Evolutionary conservation across 2,329 filamentous ascomycete genomes (phyloP), one percentile per base, ranked within the genome.

Genomic region (Diplodia mutila): DNA sequence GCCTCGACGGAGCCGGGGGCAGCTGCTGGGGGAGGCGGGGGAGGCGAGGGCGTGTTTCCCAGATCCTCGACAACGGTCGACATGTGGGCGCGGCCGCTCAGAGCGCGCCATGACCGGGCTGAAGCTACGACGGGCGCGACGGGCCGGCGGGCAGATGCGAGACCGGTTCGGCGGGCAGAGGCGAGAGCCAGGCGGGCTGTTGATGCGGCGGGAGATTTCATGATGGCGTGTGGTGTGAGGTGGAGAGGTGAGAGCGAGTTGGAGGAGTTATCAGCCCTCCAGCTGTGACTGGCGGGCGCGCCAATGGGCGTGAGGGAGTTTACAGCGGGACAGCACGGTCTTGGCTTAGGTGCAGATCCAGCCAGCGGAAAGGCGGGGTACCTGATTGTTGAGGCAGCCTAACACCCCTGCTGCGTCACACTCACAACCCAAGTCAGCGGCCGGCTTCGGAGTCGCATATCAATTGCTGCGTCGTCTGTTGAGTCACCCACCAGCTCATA

Each of bases 21-120:
- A 34, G 29, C 29, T 18, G 29, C 29, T 14, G 63, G 65, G 12
- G 65, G 53, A 1, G 65, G 65, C 12, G 65, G 65, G 6, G 65
- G 65, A 3, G 65, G 65, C 29, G 65, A 52, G 42, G 65, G 53
- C 18, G 54, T 61, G 65, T 27, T 59, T 46, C 52, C 46, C 6
- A 61, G 32, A 42, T 61, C 54, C 27, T 66, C 65, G 39, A 66
- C 65, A 46, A 66, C 65, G 42, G 65, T 66, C 42, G 65, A 66
- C 65, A 66, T 66, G 64, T 48, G 52, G 18, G 49, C 49, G 34
- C 63, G 63, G 27, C 63, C 63, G 52, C 27, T 66, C 14, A 53
- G n/a, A 37, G 63, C 49, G 11, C 63, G 63, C 53, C 51, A 48
- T 42, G 27, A 23, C n/a, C 25, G 39, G 32, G 37, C 61, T 34